Percentiles rank a stretch among this genome's conserved stretches.
Evolutionary conservation across 192 early-diverging fungal species (phyloP).

Genomic region (Mortierella hygrophila): DNA sequence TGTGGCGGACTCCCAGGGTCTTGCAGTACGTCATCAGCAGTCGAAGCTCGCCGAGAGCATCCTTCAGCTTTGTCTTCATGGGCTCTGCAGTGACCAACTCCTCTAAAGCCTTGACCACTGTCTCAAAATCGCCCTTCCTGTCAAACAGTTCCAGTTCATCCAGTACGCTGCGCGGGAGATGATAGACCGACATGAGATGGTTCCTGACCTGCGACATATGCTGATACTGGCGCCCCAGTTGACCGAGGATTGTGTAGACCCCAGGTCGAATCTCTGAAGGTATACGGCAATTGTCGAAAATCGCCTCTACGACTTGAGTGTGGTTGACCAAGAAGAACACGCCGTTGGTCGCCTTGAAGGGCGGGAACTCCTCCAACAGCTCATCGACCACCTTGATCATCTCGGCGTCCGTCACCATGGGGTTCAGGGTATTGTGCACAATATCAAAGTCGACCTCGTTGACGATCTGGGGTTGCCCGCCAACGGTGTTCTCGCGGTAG

Average conservation of each 20-base stretch:
- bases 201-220: conserved; percentile 67
- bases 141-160: conserved; percentile 77
- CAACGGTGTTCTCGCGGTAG: conserved; percentile 83
- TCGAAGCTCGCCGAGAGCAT: conserved; percentile 56
- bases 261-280: conserved; percentile 66
- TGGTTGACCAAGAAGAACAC: conserved; percentile 83
- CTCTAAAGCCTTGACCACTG: conserved; percentile 59
- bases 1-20: conserved; percentile 62
- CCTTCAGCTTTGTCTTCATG: conserved; percentile 57
- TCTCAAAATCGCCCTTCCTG: conserved; percentile 68
- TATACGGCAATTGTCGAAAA: conserved; percentile 81
- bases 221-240: conserved; percentile 68
- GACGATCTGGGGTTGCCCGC: conserved; percentile 86
- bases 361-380: conserved; percentile 76
- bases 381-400: conserved; percentile 86
- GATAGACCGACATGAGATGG: conserved; percentile 70
- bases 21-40: conserved; percentile 57
- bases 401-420: conserved; percentile 90
- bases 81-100: conserved; percentile 52
- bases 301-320: conserved; percentile 74
- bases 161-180: conserved; percentile 69
- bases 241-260: conserved; percentile 69
- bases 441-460: conserved; percentile 94
- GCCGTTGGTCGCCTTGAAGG: conserved; percentile 67
- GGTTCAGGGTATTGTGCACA: conserved; percentile 70